These are phyloP conservation scores for Macrophomina tecta DNA, from an alignment of 2,329 filamentous ascomycete genomes.

Conservation along the genomic window DNA sequence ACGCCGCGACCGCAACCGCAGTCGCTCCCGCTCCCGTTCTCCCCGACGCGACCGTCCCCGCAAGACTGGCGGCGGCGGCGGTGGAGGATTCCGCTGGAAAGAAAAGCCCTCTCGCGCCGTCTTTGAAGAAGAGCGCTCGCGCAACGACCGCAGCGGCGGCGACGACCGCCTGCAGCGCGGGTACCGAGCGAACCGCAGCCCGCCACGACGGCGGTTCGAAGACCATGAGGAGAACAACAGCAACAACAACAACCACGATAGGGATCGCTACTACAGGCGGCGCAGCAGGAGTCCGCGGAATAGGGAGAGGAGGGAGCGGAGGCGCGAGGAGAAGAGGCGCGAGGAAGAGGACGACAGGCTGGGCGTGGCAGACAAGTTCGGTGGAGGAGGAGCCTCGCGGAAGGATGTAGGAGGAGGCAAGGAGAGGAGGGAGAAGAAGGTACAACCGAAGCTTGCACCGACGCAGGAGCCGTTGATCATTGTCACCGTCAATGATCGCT, in stretches of 20 bases:
- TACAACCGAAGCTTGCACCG: slow-evolving; percentile 26
- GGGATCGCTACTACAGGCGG: slow-evolving; percentile 28
- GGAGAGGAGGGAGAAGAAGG: slow-evolving; percentile 23
- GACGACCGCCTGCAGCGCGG: slow-evolving; percentile 32
- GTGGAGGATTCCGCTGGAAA: slow-evolving; percentile 64
- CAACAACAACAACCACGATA: slow-evolving; percentile 41
- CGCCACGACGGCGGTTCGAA: slow-evolving; percentile 54
- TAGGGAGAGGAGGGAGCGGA: slow-evolving; percentile 23
- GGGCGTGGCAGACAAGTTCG: slow-evolving; percentile 23
- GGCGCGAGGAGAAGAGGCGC: slow-evolving; percentile 22
- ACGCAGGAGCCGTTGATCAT: slow-evolving; percentile 83
- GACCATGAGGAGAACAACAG: slow-evolving; percentile 52
- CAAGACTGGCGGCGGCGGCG: slow-evolving; percentile 48
- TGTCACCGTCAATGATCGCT: slow-evolving; percentile 90
- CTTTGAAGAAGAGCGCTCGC: slow-evolving; percentile 32
- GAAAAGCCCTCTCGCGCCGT: slow-evolving; percentile 47
- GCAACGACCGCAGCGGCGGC: slow-evolving; percentile 28
- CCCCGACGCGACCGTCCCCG: slow-evolving; percentile 37
- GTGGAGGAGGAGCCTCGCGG: slow-evolving; percentile 12
- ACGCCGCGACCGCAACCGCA: slow-evolving; percentile 28
- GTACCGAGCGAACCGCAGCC: slow-evolving; percentile 36
- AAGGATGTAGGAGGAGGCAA: slow-evolving; percentile 51
- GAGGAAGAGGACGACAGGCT: slow-evolving; percentile 37
- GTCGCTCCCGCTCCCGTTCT: slow-evolving; percentile 38
- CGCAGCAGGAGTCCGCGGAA: slow-evolving; percentile 24